Evolutionary conservation across 1,284 basidiomycete genomes (phyloP).

Genomic region (Cutaneotrichosporon dermatis): DNA sequence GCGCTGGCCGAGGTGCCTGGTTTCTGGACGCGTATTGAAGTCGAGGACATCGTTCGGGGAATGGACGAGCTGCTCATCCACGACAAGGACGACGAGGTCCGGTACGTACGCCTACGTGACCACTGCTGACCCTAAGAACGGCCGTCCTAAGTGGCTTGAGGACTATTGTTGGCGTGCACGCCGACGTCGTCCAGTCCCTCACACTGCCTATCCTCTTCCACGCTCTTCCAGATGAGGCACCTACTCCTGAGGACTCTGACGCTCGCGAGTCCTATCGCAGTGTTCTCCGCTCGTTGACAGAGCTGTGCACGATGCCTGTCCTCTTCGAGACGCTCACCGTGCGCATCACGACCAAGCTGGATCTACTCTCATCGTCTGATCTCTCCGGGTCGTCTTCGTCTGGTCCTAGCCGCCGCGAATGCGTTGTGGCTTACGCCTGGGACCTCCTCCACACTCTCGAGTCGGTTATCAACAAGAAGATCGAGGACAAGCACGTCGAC

Average conservation of each 20-base stretch:
- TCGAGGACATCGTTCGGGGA: slow-evolving; percentile 71
- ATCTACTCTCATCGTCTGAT: slow-evolving; percentile 51
- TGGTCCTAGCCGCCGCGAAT: slow-evolving; percentile 51
- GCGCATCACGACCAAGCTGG: slow-evolving; percentile 72
- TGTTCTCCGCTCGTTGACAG: slow-evolving; percentile 66
- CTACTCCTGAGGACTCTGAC: slow-evolving; percentile 55
- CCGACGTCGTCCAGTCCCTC: slow-evolving; percentile 66
- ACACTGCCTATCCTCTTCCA: slow-evolving; percentile 76
- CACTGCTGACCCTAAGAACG: slow-evolving; percentile 52
- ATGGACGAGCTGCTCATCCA: slow-evolving; percentile 65
- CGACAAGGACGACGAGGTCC: slow-evolving; percentile 56
- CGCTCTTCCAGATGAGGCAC: slow-evolving; percentile 65
- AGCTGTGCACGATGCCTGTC: slow-evolving; percentile 67
- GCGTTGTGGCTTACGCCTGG: slow-evolving; percentile 71
- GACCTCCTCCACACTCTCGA: slow-evolving; percentile 69
- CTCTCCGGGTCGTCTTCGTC: background rate
- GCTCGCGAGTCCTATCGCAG: slow-evolving; percentile 64
- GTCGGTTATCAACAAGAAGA: slow-evolving; percentile 64
- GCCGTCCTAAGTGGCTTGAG: slow-evolving; percentile 65
- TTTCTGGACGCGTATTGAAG: slow-evolving; percentile 66
- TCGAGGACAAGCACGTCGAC: slow-evolving; percentile 60
- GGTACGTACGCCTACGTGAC: slow-evolving; percentile 23
- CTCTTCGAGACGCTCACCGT: slow-evolving; percentile 82
- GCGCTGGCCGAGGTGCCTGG: slow-evolving; percentile 59
- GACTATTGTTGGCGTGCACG: slow-evolving; percentile 60